These are phyloP conservation scores for Plasmopara viticola DNA, from an alignment of 352 stramenopile species.

Conservation along the genomic window DNA sequence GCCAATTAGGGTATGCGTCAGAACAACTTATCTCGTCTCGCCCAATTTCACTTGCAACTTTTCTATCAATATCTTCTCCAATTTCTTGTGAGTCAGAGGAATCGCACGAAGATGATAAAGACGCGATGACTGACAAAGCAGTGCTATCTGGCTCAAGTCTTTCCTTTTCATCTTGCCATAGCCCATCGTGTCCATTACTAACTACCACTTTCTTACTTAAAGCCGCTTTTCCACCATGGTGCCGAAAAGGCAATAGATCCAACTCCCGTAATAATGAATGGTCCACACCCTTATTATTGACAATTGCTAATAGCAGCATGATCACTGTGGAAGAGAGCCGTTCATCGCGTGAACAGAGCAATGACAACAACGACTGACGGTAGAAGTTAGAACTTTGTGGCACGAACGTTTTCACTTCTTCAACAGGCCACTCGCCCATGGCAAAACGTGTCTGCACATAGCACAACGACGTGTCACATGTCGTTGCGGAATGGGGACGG, in stretches of 20 bases:
- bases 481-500: slow-evolving; percentile 39
- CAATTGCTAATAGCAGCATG: slow-evolving; percentile 51
- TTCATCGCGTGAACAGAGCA: slow-evolving; percentile 61
- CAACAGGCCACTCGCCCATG: slow-evolving; percentile 70
- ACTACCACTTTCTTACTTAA: background rate
- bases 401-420: slow-evolving; percentile 61
- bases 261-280: slow-evolving; percentile 58
- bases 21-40: slow-evolving; percentile 3
- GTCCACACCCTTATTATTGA: slow-evolving; percentile 61
- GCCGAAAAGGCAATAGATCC: slow-evolving; percentile 46
- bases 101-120: slow-evolving; percentile 21
- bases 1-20: slow-evolving; percentile 38
- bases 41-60: slow-evolving; percentile 5
- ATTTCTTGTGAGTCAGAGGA: slow-evolving; percentile 21
- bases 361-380: slow-evolving; percentile 50
- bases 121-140: slow-evolving; percentile 11
- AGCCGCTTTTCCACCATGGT: slow-evolving; percentile 24
- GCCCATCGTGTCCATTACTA: background rate
- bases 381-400: slow-evolving; percentile 41
- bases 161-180: slow-evolving; percentile 1
- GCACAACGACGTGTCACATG: slow-evolving; percentile 61
- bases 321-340: slow-evolving; percentile 50
- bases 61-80: slow-evolving; percentile 3
- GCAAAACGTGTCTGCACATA: slow-evolving; percentile 74
- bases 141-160: slow-evolving; percentile 5